phyloP scores from a whole-genome alignment of 169 alveolate genomes.

The Eimeria maxima region DNA sequence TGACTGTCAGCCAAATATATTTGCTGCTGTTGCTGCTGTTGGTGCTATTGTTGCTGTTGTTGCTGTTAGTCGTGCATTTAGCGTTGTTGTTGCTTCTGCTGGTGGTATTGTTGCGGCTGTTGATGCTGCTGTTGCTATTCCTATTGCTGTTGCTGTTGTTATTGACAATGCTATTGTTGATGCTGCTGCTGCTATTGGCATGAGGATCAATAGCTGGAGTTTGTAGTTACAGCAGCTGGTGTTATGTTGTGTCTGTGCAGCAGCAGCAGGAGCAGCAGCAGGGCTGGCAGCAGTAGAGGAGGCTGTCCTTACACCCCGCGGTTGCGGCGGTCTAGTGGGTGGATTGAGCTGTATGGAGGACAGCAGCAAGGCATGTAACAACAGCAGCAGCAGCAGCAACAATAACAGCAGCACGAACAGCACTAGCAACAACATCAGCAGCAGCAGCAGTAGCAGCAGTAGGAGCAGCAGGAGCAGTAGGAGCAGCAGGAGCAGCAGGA shows the following conservation, averaged over 20 bases:
- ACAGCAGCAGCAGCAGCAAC: no score
- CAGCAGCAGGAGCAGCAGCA: constrained; percentile 54
- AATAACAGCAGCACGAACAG: no score
- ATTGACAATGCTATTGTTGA: not conserved
- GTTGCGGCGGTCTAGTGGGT: not conserved
- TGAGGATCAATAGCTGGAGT: not conserved
- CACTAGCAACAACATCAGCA: no score
- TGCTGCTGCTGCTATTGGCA: not conserved
- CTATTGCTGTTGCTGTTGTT: not conserved
- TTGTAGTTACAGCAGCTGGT: not conserved
- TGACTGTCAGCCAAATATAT: not conserved
- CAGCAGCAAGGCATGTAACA: not conserved
- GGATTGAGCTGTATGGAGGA: not conserved
- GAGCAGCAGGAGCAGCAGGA: no score
- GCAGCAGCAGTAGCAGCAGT: no score
- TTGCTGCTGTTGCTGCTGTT: not conserved
- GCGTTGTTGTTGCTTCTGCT: not conserved
- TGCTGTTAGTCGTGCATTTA: no score
- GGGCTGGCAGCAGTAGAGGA: not conserved
- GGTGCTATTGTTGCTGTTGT: not conserved
- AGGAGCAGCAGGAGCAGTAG: no score
- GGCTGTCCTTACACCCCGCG: not conserved
- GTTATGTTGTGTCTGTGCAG: no score
- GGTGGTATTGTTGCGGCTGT: not conserved
- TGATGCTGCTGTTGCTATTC: constrained; percentile 5